Percentiles rank a stretch among this genome's conserved stretches.
Evolutionary conservation across 1,139 yeast species (phyloP).

Genomic region (Yamadazyma diospyri): DNA sequence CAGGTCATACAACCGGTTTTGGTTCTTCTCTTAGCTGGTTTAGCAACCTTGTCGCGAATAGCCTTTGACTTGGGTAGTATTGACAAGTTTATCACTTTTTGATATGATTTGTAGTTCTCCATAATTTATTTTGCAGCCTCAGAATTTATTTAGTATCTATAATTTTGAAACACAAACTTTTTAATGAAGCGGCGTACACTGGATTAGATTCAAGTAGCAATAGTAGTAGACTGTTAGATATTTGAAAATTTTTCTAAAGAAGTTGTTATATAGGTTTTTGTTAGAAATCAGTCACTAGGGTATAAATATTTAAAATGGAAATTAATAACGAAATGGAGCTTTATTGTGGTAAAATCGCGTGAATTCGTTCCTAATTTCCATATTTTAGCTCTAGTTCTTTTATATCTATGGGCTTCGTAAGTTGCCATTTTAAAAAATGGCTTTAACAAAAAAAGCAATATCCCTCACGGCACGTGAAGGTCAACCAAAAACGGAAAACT

Average conservation of each 20-base stretch:
- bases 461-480: too few relatives aligned
- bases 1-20: conserved; percentile 45
- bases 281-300: conserved; percentile 3
- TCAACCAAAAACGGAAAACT: too few relatives aligned
- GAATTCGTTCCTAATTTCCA: conserved; percentile 7
- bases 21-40: conserved; percentile 29
- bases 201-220: too few relatives aligned
- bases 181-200: too few relatives aligned
- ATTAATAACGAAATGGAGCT: conserved; percentile 7
- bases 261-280: not conserved
- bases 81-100: conserved; percentile 38
- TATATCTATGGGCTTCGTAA: not conserved
- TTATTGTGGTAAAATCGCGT: not conserved
- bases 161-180: too few relatives aligned
- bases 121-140: conserved; percentile 4
- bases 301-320: conserved; percentile 8
- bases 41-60: conserved; percentile 17
- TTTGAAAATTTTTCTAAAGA: conserved; percentile 1
- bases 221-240: too few relatives aligned
- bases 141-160: not conserved
- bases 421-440: not conserved
- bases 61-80: conserved; percentile 18
- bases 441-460: too few relatives aligned
- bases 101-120: conserved; percentile 37
- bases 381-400: not conserved